phyloP scores from a whole-genome alignment of 148 eudicot genomes.

The Pouteria glomerata region DNA sequence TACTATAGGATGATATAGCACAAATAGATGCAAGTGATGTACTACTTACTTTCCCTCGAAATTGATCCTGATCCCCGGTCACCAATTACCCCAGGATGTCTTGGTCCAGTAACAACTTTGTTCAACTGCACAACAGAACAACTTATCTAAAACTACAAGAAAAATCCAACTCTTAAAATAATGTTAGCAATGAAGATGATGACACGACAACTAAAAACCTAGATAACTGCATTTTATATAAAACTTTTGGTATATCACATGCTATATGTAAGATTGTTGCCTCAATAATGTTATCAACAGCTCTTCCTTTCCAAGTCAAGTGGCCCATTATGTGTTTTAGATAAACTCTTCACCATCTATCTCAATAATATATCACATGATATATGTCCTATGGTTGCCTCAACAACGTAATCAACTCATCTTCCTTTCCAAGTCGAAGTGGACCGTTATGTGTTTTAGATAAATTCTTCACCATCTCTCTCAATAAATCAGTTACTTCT shows the following conservation, averaged over 20 bases:
- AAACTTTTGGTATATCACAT: neutral
- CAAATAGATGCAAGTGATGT: neutral
- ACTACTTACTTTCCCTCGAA: constrained; percentile 96
- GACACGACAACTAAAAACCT: neutral
- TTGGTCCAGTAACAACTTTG: constrained; percentile 84
- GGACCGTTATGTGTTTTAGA: too few species aligned
- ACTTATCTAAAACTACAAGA: constrained; percentile 1
- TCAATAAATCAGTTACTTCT: neutral
- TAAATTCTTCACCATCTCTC: neutral
- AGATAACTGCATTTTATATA: neutral
- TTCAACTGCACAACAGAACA: constrained; percentile 62
- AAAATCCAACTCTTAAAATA: neutral
- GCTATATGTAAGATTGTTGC: neutral
- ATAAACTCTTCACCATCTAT: neutral
- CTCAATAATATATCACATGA: too few species aligned
- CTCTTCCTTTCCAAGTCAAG: neutral
- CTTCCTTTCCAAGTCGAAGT: too few species aligned
- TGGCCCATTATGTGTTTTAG: neutral
- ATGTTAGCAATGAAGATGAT: neutral
- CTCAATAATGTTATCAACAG: neutral
- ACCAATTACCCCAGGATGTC: constrained; percentile 95
- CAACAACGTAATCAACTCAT: too few species aligned
- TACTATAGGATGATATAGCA: neutral
- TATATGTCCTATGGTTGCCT: too few species aligned
- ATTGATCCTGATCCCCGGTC: constrained; percentile 96